Conservation (phyloP, 495 filamentous ascomycete genomes). For the Podospora pseudocomata region DNA sequence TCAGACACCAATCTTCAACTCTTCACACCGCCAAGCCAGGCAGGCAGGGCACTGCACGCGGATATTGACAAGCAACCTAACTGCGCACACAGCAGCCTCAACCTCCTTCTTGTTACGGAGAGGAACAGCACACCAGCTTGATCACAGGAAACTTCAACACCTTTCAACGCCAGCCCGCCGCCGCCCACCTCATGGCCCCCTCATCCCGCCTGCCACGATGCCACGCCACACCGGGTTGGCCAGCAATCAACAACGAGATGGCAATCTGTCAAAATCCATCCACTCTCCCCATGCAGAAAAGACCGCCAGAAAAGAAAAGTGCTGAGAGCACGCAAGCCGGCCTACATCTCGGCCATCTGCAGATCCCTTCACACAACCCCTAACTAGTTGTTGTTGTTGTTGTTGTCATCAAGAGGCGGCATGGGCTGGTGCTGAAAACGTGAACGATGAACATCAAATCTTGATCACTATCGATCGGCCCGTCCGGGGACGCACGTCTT, state of each 20-base stretch:
- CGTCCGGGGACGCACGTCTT: not conserved
- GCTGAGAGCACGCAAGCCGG: not conserved
- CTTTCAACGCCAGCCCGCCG: not conserved
- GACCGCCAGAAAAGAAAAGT: not conserved
- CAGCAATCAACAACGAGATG: not conserved
- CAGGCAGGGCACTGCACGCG: not conserved
- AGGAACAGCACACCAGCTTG: not conserved
- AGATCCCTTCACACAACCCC: not conserved
- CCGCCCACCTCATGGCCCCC: too few relatives aligned
- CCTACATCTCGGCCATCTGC: not conserved
- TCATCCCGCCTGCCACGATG: not conserved
- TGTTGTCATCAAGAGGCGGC: not conserved
- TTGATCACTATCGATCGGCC: not conserved
- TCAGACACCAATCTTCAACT: constrained; percentile 6
- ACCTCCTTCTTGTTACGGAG: not conserved
- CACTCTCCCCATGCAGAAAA: not conserved
- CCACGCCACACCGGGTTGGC: not conserved
- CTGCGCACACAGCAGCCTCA: too few relatives aligned
- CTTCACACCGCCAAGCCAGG: constrained; percentile 6
- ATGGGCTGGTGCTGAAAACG: not conserved
- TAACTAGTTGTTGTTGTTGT: not conserved
- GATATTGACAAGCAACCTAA: not conserved
- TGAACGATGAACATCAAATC: not conserved
- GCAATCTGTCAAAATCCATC: constrained; percentile 9
- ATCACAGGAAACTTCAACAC: too few relatives aligned